Evolutionary conservation across 495 filamentous ascomycete species (phyloP), one percentile per base, ranked within the genome.

Genomic region (Penicillium herquei): DNA sequence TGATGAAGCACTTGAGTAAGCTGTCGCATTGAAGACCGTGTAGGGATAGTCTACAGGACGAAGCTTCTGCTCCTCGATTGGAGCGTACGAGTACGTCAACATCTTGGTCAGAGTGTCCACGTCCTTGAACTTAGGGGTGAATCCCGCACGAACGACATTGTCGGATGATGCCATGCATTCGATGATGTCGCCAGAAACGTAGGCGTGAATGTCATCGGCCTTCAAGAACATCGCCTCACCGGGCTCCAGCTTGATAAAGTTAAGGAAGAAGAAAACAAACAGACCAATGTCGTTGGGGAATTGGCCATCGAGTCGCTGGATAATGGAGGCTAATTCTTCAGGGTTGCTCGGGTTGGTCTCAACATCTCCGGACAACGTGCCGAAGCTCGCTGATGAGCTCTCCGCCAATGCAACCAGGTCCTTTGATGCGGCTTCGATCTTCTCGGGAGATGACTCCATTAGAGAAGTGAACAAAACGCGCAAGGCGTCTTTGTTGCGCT

Each of bases 141-240:
- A 92, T 16, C 94, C 94, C 2, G 94, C 94, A 33, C 94, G 92
- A 17, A 98, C 92, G 7, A 98, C 94, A 58, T 98, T 98, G 76
- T 98, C 94, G 34, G 90, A 95, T 17, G 90, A 88, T 1, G 94
- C 94, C 94, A 98, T 98, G 79, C 94, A 98, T 74, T 98, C 94
- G 62, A 98, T 91, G 62, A 98, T 96, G 55, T 98, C 94, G 42
- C 94, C 94, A 21, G 87, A 91, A 33, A 98, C 79, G 70, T 98
- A 98, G 16, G 94, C 94, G 67, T 98, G 94, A 56, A 97, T 96
- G 62, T 97, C 94, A 63, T 98, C 91, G 13, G 94, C 94, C 62
- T 89, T 90, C 18, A 98, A 76, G 75, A 97, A 98, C 80, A 98
- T 91, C 13, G 92, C 94, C 70, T 98, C 93, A 33, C 94, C 94